phyloP scores from a whole-genome alignment of 805 yeast genomes.

The Maudiozyma bulderi region DNA sequence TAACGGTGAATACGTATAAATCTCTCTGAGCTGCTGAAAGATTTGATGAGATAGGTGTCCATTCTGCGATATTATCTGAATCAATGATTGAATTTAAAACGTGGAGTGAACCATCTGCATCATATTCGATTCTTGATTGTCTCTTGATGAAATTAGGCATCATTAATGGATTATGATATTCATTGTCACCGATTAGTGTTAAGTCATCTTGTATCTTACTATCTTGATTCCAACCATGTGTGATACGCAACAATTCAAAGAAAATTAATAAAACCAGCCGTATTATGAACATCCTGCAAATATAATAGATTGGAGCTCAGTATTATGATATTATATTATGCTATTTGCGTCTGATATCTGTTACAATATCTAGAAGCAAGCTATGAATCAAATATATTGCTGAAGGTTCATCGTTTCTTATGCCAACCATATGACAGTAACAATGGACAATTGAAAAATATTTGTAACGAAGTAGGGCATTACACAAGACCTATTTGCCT shows the following conservation, averaged over 20 bases:
- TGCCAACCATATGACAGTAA: too few species aligned
- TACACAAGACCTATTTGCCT: too few species aligned
- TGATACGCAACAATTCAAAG: background rate
- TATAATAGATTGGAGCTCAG: too few species aligned
- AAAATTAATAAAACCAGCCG: background rate
- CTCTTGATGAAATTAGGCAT: background rate
- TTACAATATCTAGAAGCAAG: too few species aligned
- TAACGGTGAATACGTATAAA: slow-evolving; percentile 18
- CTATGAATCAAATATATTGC: too few species aligned
- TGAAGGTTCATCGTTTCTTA: too few species aligned
- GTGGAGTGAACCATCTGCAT: background rate
- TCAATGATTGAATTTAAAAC: slow-evolving; percentile 7
- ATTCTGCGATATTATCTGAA: slow-evolving; percentile 26
- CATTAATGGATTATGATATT: background rate
- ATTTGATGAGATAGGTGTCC: slow-evolving; percentile 26
- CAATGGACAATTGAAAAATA: too few species aligned
- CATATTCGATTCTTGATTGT: background rate
- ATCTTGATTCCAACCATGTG: background rate
- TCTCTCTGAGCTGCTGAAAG: slow-evolving; percentile 19
- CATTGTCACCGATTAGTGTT: background rate
- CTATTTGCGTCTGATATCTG: too few species aligned
- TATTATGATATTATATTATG: too few species aligned
- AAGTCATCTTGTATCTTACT: background rate
- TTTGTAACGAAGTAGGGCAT: too few species aligned
- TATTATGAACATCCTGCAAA: too few species aligned